Evolutionary conservation across 2,329 filamentous ascomycete species (phyloP), one percentile per base, ranked within the genome.

Genomic region (Colletotrichum sojae): DNA sequence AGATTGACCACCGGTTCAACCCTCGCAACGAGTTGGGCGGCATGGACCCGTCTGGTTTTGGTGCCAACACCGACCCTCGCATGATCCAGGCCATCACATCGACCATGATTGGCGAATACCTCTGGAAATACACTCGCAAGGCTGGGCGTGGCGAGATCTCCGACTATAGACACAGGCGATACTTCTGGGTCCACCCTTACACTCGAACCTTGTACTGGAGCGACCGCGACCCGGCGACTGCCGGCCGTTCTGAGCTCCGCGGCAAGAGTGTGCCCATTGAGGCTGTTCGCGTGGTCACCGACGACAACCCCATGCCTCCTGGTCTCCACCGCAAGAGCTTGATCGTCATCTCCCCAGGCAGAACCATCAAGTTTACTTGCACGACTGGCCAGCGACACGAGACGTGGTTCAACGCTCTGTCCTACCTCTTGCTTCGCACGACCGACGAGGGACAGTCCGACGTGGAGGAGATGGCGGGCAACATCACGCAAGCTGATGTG

Each of bases 31-130:
- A 87, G 58, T 84, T 88, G 78, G 63, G 62, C 56, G 82, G 83
- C 52, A 84, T 89, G 62, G 83, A 82, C 52, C 75, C 84, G 6
- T 81, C 83, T 54, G 91, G 91, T 15, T 88, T 96, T 69, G 89
- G 90, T 10, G 85, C 90, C 20, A 88, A 89, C 71, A 97, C 94
- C 5, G 96, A 99, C 82, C 95, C 95, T 71, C 93, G 95, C 75
- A 98, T 99, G 94, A 98, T 99, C 74, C 94, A 98, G 83, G 96
- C 96, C 56, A 98, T 99, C 73, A 99, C 96, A 2, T 95, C 99
- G 81, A 98, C 96, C 18, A 99, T 99, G 96, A 98, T 99, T 77
- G 96, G 96, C 64, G 96, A 99, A 79, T 98, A 95, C 79, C 86
- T 99, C 48, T 99, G 96, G 96, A 99, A 99, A 80, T 99, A 99